Evolutionary conservation across 2,329 filamentous ascomycete genomes (phyloP), one percentile per base, ranked within the genome.

Genomic region (Fusarium robinianum): DNA sequence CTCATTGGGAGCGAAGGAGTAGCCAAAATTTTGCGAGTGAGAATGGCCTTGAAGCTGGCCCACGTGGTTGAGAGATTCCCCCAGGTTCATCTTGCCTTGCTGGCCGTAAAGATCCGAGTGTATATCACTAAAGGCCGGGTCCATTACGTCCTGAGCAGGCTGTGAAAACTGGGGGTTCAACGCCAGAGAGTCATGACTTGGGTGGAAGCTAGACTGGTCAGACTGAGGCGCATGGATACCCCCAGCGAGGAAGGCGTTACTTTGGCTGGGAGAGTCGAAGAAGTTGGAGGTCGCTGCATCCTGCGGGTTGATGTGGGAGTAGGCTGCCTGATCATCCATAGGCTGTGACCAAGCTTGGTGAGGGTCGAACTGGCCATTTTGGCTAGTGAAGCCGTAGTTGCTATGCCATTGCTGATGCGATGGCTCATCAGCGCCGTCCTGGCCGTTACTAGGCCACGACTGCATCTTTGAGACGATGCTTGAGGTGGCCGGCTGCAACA

Each of bases 261-360:
- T 53, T 48, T 63, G 58, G 15, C 63, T 62, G 14, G 66, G 41
- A 10, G 64, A 47, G 38, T 69, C 66, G 52, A 67, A 70, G 54
- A 67, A 71, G 54, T 61, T 68, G 48, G 57, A 44, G 5, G 62
- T 12, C 12, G 63, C 55, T n/a, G 58, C 53, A 46, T 67, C 66
- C 23, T 67, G 62, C 10, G 63, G 44, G 31, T 61, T 57, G 26
- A 67, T 52, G 26, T 68, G 63, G 7, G 68, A 56, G 46, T 66
- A 70, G 15, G 57, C 47, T 14, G 62, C 36, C 45, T 69, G 68
- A 12, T 66, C 66, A 16, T 57, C 46, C 35, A 69, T 61, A 21
- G 66, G 46, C 48, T 72, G 70, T 7, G 63, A 53, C 71, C 71
- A 73, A 23, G 63, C 44, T 40, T 72, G 69, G 27, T 58, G 60